Evolutionary conservation across 176 grass and related monocot species (phyloP).

Genomic region (Olyra latifolia): DNA sequence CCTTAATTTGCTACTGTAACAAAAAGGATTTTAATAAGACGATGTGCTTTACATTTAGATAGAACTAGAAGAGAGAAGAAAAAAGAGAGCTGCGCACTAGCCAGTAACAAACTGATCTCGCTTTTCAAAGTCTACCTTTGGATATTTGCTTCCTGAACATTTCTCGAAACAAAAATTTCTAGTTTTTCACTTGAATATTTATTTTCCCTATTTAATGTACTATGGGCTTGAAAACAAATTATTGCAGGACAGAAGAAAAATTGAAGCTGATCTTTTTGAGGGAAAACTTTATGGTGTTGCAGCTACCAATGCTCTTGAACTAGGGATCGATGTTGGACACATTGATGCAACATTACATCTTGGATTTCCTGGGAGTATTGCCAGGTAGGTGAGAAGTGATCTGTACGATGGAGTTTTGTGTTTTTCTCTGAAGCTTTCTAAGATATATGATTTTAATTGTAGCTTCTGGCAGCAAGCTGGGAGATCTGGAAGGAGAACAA

Average conservation of each 20-base stretch:
- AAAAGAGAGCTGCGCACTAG: neutral
- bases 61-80: neutral
- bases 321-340: conserved; percentile 92
- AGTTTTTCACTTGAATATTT: neutral
- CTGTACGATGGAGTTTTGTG: neutral
- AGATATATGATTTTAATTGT: conserved; percentile 39
- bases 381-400: conserved; percentile 53
- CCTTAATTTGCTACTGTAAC: conserved; percentile 6
- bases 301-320: conserved; percentile 95
- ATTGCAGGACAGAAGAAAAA: conserved; percentile 91
- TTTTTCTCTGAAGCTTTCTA: conserved; percentile 26
- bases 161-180: neutral
- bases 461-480: conserved; percentile 98
- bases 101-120: neutral
- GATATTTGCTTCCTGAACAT: neutral
- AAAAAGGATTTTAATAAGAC: neutral
- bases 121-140: neutral
- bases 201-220: conserved; percentile 10
- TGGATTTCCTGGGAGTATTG: conserved; percentile 94
- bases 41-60: neutral
- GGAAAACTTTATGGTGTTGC: conserved; percentile 80
- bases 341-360: conserved; percentile 99
- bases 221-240: conserved; percentile 1
- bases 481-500: conserved; percentile 89
- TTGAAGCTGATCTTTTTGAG: conserved; percentile 81